Evolutionary conservation across 1,139 yeast genomes (phyloP), one percentile per base, ranked within the genome.

Genomic region (Chernovozyma sophiae-reginae): DNA sequence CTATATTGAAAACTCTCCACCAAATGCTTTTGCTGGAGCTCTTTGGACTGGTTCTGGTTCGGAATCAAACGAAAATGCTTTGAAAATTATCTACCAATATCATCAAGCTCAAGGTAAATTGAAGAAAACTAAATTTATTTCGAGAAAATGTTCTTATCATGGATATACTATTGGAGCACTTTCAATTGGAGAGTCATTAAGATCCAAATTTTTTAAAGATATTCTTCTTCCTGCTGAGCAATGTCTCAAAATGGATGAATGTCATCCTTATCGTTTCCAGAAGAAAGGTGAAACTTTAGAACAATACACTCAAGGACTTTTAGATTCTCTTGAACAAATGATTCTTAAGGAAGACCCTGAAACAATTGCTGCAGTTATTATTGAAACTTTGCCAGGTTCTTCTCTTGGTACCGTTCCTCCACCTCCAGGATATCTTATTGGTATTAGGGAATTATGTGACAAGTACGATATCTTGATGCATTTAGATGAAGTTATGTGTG

Each of bases 401-500:
- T 70, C 82, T 3, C 57, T 74, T 33, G 84, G 83, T 38, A 75
- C 81, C 37, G 64, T 70, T 33, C 65, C 73, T 25, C 80, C 83
- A 35, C 65, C 78, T 35, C 72, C 75, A 44, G 79, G 80, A 18
- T 78, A 79, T 54, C 58, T 78, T 45, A 69, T 70, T 38, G 83
- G 81, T 12, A 55, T 72, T 26, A 64, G 78, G 46, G 69, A 61
- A 28, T 52, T 79, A 27, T 73, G 81, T 51, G 70, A 72, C 58
- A 79, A 78, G 54, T 76, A 78, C 45, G 83, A 79, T 44, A 70
- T 77, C 30, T 51, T 79, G 37, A 64, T 79, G 55, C 68, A 74
- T 60, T 59, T 77, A 41, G 84, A 79, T 52, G 84, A 79, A 57
- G 81, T 78, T 33, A 78, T 78, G 83, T 77, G 82, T 55, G 84